phyloP scores from a whole-genome alignment of 495 filamentous ascomycete species.

The Aspergillus sparsus region DNA sequence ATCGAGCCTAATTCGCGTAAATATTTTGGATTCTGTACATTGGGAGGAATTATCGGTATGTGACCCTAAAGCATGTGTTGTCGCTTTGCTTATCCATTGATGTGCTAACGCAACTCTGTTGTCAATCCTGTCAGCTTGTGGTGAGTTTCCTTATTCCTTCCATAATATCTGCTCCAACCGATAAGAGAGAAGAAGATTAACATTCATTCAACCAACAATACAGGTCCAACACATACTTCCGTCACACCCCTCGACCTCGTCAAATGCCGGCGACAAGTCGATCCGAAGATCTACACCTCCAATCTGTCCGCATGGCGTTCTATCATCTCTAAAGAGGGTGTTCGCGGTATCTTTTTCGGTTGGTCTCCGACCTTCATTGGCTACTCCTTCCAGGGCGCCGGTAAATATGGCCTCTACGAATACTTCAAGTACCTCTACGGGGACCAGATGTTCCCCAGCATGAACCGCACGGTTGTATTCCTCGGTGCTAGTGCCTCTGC shows the following conservation, averaged over 20 bases:
- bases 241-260: constrained; percentile 65
- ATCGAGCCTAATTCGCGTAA: constrained; percentile 68
- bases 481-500: constrained; percentile 65
- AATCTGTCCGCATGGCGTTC: constrained; percentile 66
- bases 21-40: constrained; percentile 65
- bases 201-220: background rate
- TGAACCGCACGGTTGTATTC: constrained; percentile 64
- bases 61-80: constrained; percentile 3
- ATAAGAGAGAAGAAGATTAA: background rate
- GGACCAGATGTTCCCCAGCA: constrained; percentile 60
- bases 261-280: constrained; percentile 73
- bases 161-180: background rate
- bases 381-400: constrained; percentile 72
- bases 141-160: constrained; percentile 34
- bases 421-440: constrained; percentile 74
- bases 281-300: constrained; percentile 67
- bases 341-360: constrained; percentile 72
- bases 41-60: constrained; percentile 67
- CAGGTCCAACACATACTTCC: constrained; percentile 57
- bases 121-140: constrained; percentile 51
- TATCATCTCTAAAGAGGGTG: constrained; percentile 63
- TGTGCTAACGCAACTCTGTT: background rate
- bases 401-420: constrained; percentile 78
- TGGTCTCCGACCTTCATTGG: constrained; percentile 71
- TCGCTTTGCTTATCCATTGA: background rate